Evolutionary conservation across 306 rosid species (phyloP), one percentile per base, ranked within the genome.

Genomic region (Phaseolus lunatus): DNA sequence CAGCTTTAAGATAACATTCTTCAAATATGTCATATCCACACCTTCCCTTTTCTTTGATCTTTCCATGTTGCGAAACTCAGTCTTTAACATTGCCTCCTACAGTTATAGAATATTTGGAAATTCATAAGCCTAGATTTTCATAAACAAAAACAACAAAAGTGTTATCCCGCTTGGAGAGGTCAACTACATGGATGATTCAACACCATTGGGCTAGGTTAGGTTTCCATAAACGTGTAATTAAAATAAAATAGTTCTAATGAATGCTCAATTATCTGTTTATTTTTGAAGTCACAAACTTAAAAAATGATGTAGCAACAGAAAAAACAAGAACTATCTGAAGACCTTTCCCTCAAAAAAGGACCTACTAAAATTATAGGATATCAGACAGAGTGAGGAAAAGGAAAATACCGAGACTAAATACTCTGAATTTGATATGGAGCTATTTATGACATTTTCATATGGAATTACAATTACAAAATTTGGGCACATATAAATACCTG

Each of bases 1-100:
- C 82, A 95, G 99, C 92, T 95, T 95, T 80, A 95, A 84, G 80
- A 95, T 88, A 39, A 95, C 91, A 84, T 95, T 92, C 89, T 95
- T 95, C 85, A 92, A 79, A 78, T 92, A 95, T 9, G 97, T 95
- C 97, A 95, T 83, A 86, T 92, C 99, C 50, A 95, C 96, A 4
- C 99, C 97, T 76, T 95, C 99, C 92, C 99, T 89, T 86, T 89
- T 95, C 82, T 92, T 84, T 23, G 84, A 19, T 86, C 99, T 88
- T 61, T 95, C 99, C 91, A 89, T 75, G 81, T 84, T 72, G 23
- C 99, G 97, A 68, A 95, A 76, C 80, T 95, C 99, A 49, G 86
- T 45, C 84, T 95, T 92, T 77, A 96, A 74, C 91, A 92, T 88
- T 77, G 92, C 87, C 81, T 90, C 90, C 98, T 96, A 18, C 76